A percentile compares a stretch with the other conserved stretches of the same genome.
These are phyloP conservation scores for Hyphopichia burtonii DNA, from an alignment of 1,139 yeast species.

Conservation along the genomic window DNA sequence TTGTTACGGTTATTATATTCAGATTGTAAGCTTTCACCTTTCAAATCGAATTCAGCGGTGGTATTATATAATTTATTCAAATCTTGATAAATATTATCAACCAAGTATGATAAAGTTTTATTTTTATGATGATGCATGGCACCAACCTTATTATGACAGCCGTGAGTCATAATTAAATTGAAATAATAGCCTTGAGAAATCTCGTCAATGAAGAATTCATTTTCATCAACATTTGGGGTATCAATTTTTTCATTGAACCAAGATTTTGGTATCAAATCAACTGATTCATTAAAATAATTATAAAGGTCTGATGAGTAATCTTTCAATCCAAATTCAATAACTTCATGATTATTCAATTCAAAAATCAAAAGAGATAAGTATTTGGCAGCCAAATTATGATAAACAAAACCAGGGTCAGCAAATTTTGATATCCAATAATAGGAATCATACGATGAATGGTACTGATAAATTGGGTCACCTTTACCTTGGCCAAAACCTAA, in stretches of 20 bases:
- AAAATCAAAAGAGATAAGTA: conserved; percentile 56
- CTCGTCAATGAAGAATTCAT: conserved; percentile 18
- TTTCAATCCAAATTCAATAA: conserved; percentile 36
- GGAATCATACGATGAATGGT: conserved; percentile 62
- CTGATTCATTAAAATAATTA: conserved; percentile 28
- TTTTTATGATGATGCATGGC: conserved; percentile 10
- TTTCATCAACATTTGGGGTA: conserved; percentile 13
- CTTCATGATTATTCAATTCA: conserved; percentile 54
- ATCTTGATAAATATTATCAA: conserved; percentile 23
- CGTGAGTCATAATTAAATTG: conserved; percentile 18
- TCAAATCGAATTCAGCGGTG: conserved; percentile 37
- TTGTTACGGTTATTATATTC: conserved; percentile 33
- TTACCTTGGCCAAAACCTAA: conserved; percentile 30
- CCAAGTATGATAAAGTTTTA: conserved; percentile 29
- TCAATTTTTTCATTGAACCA: conserved; percentile 24
- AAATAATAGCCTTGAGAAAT: conserved; percentile 25
- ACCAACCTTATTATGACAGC: conserved; percentile 16
- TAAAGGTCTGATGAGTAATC: conserved; percentile 37
- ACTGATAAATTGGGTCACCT: conserved; percentile 49
- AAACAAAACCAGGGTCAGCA: conserved; percentile 54
- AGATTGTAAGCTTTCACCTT: conserved; percentile 31
- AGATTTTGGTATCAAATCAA: conserved; percentile 29
- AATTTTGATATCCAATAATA: conserved; percentile 53
- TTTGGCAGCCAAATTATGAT: conserved; percentile 58
- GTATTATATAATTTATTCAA: conserved; percentile 23